phyloP scores from a whole-genome alignment of 1,139 yeast genomes.

The Pichia sp. region DNA sequence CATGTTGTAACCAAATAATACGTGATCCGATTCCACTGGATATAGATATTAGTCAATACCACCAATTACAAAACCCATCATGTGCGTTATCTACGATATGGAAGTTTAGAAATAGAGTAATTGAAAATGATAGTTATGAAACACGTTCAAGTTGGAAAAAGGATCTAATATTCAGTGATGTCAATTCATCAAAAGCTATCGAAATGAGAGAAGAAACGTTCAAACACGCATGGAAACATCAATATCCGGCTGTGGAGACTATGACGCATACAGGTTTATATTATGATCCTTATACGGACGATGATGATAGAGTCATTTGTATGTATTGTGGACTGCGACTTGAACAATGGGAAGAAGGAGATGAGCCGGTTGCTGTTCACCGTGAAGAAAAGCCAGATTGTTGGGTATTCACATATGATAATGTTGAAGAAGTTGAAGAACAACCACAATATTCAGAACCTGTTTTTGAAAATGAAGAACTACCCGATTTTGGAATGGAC shows the following conservation, averaged over 20 bases:
- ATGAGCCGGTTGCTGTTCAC: constrained; percentile 62
- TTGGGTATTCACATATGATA: constrained; percentile 37
- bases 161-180: constrained; percentile 9
- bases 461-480: not conserved
- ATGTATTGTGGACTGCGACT: constrained; percentile 67
- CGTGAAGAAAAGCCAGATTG: constrained; percentile 47
- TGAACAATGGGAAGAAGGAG: constrained; percentile 71
- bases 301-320: constrained; percentile 68
- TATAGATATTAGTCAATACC: constrained; percentile 10
- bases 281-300: constrained; percentile 40
- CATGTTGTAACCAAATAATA: constrained; percentile 10
- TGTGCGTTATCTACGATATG: constrained; percentile 16
- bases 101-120: constrained; percentile 9
- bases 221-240: constrained; percentile 5
- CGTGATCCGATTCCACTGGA: constrained; percentile 14
- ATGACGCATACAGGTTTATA: constrained; percentile 43
- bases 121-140: not conserved
- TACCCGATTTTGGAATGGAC: constrained; percentile 2
- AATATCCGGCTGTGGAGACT: constrained; percentile 7
- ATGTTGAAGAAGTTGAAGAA: not conserved
- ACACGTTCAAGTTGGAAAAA: not conserved
- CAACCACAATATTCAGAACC: not conserved
- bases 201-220: constrained; percentile 12
- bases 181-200: constrained; percentile 3
- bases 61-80: constrained; percentile 1